Base-by-base conservation (phyloP, 2,329 filamentous ascomycete species). In the Hypoxylon sp. region DNA sequence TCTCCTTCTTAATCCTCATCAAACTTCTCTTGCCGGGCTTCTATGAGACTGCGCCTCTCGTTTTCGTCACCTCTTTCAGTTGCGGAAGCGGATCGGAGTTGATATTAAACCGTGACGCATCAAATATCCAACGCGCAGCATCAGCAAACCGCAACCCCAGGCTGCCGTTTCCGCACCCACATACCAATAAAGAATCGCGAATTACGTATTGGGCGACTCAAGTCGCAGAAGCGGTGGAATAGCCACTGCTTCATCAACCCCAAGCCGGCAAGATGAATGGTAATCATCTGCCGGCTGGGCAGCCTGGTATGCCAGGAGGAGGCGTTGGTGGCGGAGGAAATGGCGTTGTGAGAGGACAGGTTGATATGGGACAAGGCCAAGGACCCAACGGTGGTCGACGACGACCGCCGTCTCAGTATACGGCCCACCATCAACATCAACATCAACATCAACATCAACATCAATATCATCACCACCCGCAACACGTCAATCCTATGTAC, bases 281-380 rank as follows among this genome's bases (percentile, higher is more conserved):
- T 81, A 86, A 84, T 86, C 88, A 90, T 90, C 88, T 91, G 88
- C 88, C 89, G 88, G 88, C 88, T 87, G 90, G 90, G 85, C 88
- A 89, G 81, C 84, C 84, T 79, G 84, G 37, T 41, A 41, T 87
- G 81, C 84, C 82, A 75, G 82, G 81, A 76, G 79, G 81, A 76
- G 79, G 69, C 55, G 65, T 68, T 14, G 70, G 76, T 55, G 74
- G 74, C 46, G 74, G 71, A 62, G 74, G 74, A 70, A 73, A 67
- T 57, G 74, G 68, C 45, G 76, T 66, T 27, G 67, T 61, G 32
- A 65, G 70, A 71, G 67, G 68, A 2, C 71, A 67, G 25, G 63
- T 66, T 21, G 70, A 77, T 64, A 78, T 79, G 75, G 78, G 73
- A 61, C 71, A 74, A 25, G 78, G 70, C 2, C 68, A 61, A 41